phyloP scores from a whole-genome alignment of 768 basidiomycete genomes.

The Glaciozyma martinii region DNA sequence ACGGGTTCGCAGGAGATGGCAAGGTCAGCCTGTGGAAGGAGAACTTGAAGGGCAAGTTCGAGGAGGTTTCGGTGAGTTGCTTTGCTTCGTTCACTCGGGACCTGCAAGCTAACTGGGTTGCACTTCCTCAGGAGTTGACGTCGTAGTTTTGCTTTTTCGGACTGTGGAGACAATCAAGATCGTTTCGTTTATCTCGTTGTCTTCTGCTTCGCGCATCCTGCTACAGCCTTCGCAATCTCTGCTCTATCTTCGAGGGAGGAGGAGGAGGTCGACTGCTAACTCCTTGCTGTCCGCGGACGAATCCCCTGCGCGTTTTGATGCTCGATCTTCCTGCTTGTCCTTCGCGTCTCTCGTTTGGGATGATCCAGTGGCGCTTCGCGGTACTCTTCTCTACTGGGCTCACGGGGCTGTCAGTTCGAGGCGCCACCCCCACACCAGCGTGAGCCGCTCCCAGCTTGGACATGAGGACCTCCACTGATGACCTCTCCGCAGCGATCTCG shows the following conservation, averaged over 20 bases:
- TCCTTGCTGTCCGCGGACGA: not conserved
- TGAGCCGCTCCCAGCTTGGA: no score
- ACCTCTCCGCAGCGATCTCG: no score
- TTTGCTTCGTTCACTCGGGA: not conserved
- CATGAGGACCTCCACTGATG: no score
- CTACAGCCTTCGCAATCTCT: not conserved
- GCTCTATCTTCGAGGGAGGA: not conserved
- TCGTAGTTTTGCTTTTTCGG: not conserved
- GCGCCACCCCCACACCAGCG: no score
- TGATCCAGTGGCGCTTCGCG: no score
- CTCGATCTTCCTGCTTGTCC: no score
- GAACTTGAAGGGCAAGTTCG: conserved; percentile 87
- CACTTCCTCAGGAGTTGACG: conserved; percentile 1
- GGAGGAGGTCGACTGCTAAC: no score
- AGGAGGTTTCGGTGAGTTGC: conserved; percentile 72
- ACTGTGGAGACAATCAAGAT: not conserved
- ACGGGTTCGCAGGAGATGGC: conserved; percentile 58
- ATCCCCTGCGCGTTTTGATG: no score
- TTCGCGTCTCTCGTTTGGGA: no score
- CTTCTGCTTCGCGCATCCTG: not conserved
- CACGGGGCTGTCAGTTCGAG: no score
- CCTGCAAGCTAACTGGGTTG: no score
- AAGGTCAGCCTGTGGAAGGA: conserved; percentile 99
- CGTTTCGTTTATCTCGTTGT: not conserved
- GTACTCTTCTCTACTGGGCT: no score